Evolutionary conservation across 306 rosid species (phyloP), one percentile per base, ranked within the genome.

Genomic region (Astragalus membranaceus): DNA sequence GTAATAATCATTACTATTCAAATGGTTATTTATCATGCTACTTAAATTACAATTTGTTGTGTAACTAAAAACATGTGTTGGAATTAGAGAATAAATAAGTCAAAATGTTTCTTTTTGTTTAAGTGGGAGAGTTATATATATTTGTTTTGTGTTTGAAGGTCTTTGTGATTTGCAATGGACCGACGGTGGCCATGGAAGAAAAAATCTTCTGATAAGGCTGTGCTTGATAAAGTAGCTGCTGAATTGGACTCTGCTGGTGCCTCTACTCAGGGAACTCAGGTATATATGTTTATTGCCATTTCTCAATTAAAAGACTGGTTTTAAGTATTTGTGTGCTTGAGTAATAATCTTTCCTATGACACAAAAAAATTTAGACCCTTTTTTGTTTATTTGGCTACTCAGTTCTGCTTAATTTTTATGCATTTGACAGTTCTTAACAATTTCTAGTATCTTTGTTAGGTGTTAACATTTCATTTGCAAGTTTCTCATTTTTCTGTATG

Each of bases 161-260:
- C 33, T 32, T 30, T 75, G 72, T 67, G 80, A 74, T 73, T 65
- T 75, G 77, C 47, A 32, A 95, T 95, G 99, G 99, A 94, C 57
- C 83, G 97, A 32, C 83, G 97, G 42, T 95, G 99, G 99, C 99
- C 99, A 0, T 95, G 99, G 99, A 95, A 95, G 93, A 95, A 95
- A 67, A 95, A 95, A 59, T 87, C 97, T 26, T 80, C 96, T 1
- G 99, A 95, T 65, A 95, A 89, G 81, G 78, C 80, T 59, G 86
- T 87, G 52, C 88, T 87, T 54, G 99, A 89, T 54, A 95, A 82
- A 81, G 95, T 83, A 9, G 87, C 79, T 23, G 87, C 96, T 30
- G 86, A 79, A 15, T 84, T 86, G 43, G 97, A 85, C 36, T 77
- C 82, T 67, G 87, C 81, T 44, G 51, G 71, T 72, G 73, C 77